phyloP scores from a whole-genome alignment of 2,329 filamentous ascomycete genomes.

The Talaromyces sp. region DNA sequence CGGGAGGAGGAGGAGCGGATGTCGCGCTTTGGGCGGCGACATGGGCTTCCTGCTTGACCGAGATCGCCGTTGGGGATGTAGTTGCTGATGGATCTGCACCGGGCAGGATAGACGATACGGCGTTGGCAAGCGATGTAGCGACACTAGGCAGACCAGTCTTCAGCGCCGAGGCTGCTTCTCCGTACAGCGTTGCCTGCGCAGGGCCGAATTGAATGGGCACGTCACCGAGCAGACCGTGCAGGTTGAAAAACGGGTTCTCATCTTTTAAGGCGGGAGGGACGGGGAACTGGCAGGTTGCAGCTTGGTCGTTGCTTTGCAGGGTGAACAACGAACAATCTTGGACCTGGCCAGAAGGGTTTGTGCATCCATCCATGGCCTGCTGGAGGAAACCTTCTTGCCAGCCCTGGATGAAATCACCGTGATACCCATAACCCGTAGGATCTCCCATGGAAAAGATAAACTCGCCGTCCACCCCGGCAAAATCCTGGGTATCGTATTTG shows the following conservation, averaged over 20 bases:
- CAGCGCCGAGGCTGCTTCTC: background rate
- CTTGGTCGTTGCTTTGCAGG: conserved; percentile 55
- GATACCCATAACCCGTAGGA: conserved; percentile 65
- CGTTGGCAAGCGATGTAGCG: background rate
- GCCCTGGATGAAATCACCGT: conserved; percentile 75
- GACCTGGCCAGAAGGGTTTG: conserved; percentile 62
- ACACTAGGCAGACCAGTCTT: conserved; percentile 1
- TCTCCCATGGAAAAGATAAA: conserved; percentile 79
- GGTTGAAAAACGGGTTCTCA: conserved; percentile 57
- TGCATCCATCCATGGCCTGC: conserved; percentile 69
- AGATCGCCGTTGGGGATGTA: background rate
- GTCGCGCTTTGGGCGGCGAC: background rate
- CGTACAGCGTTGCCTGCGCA: conserved; percentile 26
- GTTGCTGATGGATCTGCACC: background rate
- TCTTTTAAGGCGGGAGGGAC: conserved; percentile 49
- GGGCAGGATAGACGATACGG: background rate
- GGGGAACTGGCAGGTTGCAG: conserved; percentile 57
- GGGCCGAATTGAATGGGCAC: conserved; percentile 45
- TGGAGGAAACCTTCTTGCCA: conserved; percentile 69
- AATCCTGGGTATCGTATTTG: conserved; percentile 70
- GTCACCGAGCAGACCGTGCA: conserved; percentile 61
- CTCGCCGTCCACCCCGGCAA: conserved; percentile 56
- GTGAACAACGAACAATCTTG: conserved; percentile 71
- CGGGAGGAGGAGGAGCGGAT: background rate
- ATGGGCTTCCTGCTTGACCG: background rate